Evolutionary conservation across 2,329 filamentous ascomycete species (phyloP), one percentile per base, ranked within the genome.

Genomic region (Arthrobotrys iridis): DNA sequence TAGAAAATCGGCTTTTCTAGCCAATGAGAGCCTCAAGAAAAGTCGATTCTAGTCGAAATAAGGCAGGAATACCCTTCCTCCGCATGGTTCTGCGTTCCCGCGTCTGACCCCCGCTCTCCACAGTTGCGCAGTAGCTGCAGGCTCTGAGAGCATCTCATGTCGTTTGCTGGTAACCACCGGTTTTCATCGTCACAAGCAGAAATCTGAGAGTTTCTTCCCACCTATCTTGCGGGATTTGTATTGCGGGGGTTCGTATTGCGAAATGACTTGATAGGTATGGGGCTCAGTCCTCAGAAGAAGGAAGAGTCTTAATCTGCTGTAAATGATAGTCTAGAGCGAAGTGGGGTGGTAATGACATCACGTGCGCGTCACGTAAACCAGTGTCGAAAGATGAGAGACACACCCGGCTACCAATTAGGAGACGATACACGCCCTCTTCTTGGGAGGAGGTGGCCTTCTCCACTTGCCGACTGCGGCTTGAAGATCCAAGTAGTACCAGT

Each of bases 1-100:
- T 1, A n/a, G 37, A 45, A 63, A 63, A 18, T 63, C 22, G 28
- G 50, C 58, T 63, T 63, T 62, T 63, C 43, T 28, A 10, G 18
- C 41, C 30, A 35, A 63, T 63, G 22, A 35, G 5, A 50, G 4
- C 4, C 1, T 5, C 1, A 6, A n/a, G 40, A 50, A 48, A 63
- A 63, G 58, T 63, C n/a, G 24, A 63, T 13, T 50, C 26, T 63
- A n/a, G n/a, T 24, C 2, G 37, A 48, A 52, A 22, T 0, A 6
- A 8, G 35, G 41, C 40, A 63, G 10, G 40, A 63, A 48, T 63
- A 63, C 26, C 41, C 58, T 6, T 24, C 28, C 13, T 3, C 26
- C 7, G 46, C 46, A 50, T 11, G 3, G 15, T 1, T 30, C 3
- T 55, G 48, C n/a, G 28, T 52, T 52, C 46, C 13, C 48, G 48